A percentile compares a stretch with the other conserved stretches of the same genome.
Conservation (phyloP, 164 flowering plant species). For the Chimonanthus salicifolius region DNA sequence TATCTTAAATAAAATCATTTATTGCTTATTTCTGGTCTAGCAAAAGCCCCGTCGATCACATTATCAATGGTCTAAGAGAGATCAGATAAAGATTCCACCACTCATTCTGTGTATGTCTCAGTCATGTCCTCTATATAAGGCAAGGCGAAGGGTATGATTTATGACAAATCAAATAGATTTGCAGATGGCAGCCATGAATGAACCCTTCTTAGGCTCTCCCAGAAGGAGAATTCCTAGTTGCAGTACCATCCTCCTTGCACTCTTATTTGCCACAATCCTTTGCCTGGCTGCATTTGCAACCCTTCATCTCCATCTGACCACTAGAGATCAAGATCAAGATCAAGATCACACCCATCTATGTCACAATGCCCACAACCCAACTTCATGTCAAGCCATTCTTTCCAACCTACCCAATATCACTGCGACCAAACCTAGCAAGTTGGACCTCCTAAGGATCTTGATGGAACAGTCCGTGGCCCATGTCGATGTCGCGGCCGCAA, state of each 20-base stretch:
- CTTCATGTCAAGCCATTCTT: slow-evolving; percentile 1
- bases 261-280: not conserved
- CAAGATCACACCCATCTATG: not conserved
- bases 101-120: too few relatives aligned
- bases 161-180: too few relatives aligned
- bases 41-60: too few relatives aligned
- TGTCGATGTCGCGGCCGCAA: not conserved
- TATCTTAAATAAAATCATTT: too few relatives aligned
- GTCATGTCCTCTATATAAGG: too few relatives aligned
- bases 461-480: not conserved
- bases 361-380: not conserved
- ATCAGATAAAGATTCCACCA: too few relatives aligned
- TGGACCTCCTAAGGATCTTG: not conserved
- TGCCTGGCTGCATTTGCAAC: not conserved
- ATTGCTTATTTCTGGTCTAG: too few relatives aligned
- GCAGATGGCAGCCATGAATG: not conserved
- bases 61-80: too few relatives aligned
- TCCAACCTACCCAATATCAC: not conserved
- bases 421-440: not conserved
- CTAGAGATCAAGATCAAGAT: too few relatives aligned
- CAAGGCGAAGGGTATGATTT: too few relatives aligned
- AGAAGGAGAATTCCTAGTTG: too few relatives aligned
- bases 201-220: not conserved
- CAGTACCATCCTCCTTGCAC: not conserved
- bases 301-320: not conserved